Evolutionary conservation across 352 stramenopile species (phyloP), one percentile per base, ranked within the genome.

Genomic region (Globisporangium apiculatum): DNA sequence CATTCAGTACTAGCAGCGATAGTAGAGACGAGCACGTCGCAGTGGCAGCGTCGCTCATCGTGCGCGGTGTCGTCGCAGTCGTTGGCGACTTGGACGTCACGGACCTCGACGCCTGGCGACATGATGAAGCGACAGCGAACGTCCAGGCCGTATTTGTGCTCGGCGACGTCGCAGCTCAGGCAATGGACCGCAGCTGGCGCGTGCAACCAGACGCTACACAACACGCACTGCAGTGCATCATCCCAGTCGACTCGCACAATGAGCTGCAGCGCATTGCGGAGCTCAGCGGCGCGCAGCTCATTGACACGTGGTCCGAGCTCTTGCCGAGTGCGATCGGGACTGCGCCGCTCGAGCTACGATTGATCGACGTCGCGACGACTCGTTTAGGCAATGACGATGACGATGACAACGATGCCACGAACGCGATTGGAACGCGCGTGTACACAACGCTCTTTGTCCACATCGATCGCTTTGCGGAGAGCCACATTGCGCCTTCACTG

Each of bases 251-350:
- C 7, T 54, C 53, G 14, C 40, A 52, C 46, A 50, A 48, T 14
- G 59, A 55, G n/a, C 54, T 65, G 2, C n/a, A 9, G 24, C 35
- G 31, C 14, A 42, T 61, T 9, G 59, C 59, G 7, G 15, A 17
- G 10, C 52, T 65, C n/a, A 45, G 59, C 15, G 59, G 40, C 0
- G 59, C 59, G 3, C 38, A 56, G 11, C 56, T 61, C 17, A 47
- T 61, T 36, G 53, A 65, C 11, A 56, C 59, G 17, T 65, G 59
- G 59, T 11, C n/a, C 6, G 60, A 65, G 35, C 12, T 65, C 36
- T 17, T 53, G 12, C 42, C 53, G 3, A 35, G 8, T 10, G 31
- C 60, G 7, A 40, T 65, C 17, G 60, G 60, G 1, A 6, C 9
- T 6, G 17, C 35, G 18, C 40, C 38, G 4, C 38, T 61, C 37